Percentiles rank a stretch among this genome's conserved stretches.
phyloP scores from a whole-genome alignment of 2,329 filamentous ascomycete species.

The Aspergillus glaucus region DNA sequence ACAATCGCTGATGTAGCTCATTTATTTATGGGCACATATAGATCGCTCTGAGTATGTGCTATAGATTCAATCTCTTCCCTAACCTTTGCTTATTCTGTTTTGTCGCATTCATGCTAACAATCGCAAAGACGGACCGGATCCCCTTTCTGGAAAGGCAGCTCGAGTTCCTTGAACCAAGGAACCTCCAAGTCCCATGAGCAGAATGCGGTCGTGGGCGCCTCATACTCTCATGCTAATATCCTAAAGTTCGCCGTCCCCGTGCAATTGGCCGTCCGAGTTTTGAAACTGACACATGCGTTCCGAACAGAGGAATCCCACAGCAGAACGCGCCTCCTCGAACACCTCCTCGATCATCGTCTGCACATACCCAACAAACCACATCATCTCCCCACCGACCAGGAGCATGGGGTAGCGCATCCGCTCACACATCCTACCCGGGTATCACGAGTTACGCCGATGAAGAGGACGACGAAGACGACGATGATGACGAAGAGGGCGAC shows the following conservation, averaged over 20 bases:
- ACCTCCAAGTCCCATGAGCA: slow-evolving; percentile 55
- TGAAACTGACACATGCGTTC: slow-evolving; percentile 8
- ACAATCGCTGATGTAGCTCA: slow-evolving; percentile 16
- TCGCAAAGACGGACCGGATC: slow-evolving; percentile 62
- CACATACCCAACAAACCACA: slow-evolving; percentile 49
- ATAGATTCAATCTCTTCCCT: slow-evolving; percentile 1
- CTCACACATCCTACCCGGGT: slow-evolving; percentile 69
- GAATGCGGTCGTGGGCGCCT: slow-evolving; percentile 78
- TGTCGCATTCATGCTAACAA: slow-evolving; percentile 8
- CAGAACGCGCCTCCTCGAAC: slow-evolving; percentile 64
- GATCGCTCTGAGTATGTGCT: slow-evolving; percentile 34
- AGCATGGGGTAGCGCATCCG: slow-evolving; percentile 40
- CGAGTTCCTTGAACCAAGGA: slow-evolving; percentile 49
- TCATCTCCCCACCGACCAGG: slow-evolving; percentile 42
- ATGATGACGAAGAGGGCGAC: slow-evolving; percentile 61
- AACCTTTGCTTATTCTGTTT: background rate
- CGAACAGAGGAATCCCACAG: slow-evolving; percentile 23
- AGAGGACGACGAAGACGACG: slow-evolving; percentile 64
- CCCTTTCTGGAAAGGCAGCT: slow-evolving; percentile 73
- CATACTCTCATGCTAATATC: slow-evolving; percentile 94
- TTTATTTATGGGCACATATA: slow-evolving; percentile 11
- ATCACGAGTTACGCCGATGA: slow-evolving; percentile 76
- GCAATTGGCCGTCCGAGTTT: slow-evolving; percentile 4
- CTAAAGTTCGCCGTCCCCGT: slow-evolving; percentile 61
- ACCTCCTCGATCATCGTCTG: slow-evolving; percentile 58